These are phyloP conservation scores for Psilocybe subaeruginosa DNA, from an alignment of 768 basidiomycete genomes.

Conservation along the genomic window DNA sequence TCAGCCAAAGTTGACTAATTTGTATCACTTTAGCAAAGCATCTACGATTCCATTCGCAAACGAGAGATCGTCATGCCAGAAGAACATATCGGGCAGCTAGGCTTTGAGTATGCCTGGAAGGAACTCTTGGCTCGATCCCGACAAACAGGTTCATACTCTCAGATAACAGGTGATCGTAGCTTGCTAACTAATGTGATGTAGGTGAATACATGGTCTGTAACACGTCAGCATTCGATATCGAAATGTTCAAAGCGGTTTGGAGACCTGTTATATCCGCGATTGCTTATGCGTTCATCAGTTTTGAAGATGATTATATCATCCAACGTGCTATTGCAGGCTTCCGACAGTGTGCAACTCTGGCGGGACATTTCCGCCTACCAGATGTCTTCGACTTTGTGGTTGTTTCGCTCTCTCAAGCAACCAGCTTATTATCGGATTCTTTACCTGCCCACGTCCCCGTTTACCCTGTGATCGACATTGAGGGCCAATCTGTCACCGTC, in stretches of 20 bases:
- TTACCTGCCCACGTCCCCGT: slow-evolving; percentile 74
- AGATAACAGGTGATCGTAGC: background rate
- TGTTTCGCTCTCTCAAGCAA: slow-evolving; percentile 89
- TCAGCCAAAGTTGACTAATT: background rate
- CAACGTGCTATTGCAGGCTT: slow-evolving; percentile 96
- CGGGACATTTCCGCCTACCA: slow-evolving; percentile 84
- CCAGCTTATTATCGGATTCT: slow-evolving; percentile 79
- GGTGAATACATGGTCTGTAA: slow-evolving; percentile 79
- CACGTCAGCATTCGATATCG: slow-evolving; percentile 78
- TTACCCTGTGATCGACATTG: slow-evolving; percentile 88
- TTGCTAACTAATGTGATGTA: slow-evolving; percentile 26
- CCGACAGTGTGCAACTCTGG: slow-evolving; percentile 93
- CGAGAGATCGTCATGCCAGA: slow-evolving; percentile 97
- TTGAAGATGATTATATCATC: slow-evolving; percentile 96
- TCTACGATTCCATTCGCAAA: slow-evolving; percentile 94
- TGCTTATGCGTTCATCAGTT: slow-evolving; percentile 93
- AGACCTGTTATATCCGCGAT: slow-evolving; percentile 92
- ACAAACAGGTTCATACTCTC: slow-evolving; percentile 62
- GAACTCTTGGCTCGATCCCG: slow-evolving; percentile 84
- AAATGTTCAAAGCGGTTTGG: slow-evolving; percentile 96
- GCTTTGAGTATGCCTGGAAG: slow-evolving; percentile 99
- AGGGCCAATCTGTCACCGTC: slow-evolving; percentile 87
- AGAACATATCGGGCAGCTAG: slow-evolving; percentile 94
- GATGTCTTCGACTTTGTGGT: slow-evolving; percentile 99
- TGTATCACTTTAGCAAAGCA: slow-evolving; percentile 61